Conservation (phyloP, 2,329 filamentous ascomycete species). For the Sporothrix curviconia region DNA sequence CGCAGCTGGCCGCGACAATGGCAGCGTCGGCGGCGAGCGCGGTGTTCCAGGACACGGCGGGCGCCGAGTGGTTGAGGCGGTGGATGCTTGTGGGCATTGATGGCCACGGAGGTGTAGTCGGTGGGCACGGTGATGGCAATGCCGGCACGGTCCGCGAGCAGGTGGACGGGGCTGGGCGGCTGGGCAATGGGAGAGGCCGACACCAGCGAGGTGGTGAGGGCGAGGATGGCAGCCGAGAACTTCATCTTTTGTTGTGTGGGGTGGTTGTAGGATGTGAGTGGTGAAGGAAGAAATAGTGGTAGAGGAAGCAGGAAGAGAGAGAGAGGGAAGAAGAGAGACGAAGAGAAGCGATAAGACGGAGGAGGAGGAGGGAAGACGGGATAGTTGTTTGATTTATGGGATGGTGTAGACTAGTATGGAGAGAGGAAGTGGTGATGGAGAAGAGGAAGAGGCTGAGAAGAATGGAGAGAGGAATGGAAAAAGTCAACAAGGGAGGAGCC, state of each 20-base stretch:
- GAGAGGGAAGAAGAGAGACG: not conserved
- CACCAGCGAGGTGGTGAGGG: conserved; percentile 39
- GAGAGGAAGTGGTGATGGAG: not conserved
- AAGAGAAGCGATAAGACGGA: not conserved
- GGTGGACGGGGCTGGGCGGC: not conserved
- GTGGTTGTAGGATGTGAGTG: not conserved
- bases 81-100: conserved; percentile 81
- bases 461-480: not conserved
- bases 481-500: not conserved
- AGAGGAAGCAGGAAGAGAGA: not conserved
- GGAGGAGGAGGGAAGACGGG: not conserved
- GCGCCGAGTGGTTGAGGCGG: conserved; percentile 74
- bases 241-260: conserved; percentile 39
- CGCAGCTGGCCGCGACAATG: conserved; percentile 58
- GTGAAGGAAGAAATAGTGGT: not conserved
- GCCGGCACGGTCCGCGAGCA: conserved; percentile 16
- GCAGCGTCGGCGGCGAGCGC: conserved; percentile 58
- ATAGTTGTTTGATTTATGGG: not conserved
- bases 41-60: conserved; percentile 58
- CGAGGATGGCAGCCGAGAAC: conserved; percentile 37
- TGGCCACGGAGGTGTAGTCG: conserved; percentile 33
- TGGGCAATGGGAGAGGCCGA: conserved; percentile 41
- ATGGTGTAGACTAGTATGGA: not conserved
- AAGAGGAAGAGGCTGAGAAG: not conserved
- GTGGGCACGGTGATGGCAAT: conserved; percentile 14